These are phyloP conservation scores for Naematelia encephala DNA, from an alignment of 768 basidiomycete species.

Conservation along the genomic window DNA sequence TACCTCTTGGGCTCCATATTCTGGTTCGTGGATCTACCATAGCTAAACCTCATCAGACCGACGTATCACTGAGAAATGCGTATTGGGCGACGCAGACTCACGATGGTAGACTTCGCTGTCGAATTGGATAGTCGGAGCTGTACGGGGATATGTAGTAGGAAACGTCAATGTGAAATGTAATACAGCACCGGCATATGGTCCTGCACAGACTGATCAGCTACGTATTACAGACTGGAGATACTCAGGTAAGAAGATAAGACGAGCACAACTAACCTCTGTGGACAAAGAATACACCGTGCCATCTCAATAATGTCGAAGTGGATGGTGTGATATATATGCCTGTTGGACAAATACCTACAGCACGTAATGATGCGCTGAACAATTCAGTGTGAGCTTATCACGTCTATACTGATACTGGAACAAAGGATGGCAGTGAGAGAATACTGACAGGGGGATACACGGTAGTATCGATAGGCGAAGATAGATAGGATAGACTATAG, in stretches of 20 bases:
- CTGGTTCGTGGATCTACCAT: slow-evolving; percentile 41
- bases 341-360: slow-evolving; percentile 25
- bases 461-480: too few relatives aligned
- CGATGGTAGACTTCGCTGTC: slow-evolving; percentile 44
- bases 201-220: slow-evolving; percentile 9
- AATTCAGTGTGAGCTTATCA: neutral
- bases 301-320: slow-evolving; percentile 16
- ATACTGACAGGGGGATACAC: too few relatives aligned
- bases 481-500: too few relatives aligned
- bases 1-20: slow-evolving; percentile 31
- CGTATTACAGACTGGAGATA: neutral
- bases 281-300: slow-evolving; percentile 42
- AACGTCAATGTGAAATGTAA: slow-evolving; percentile 35
- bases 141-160: slow-evolving; percentile 21
- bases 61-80: neutral
- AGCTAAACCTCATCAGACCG: slow-evolving; percentile 15
- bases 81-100: slow-evolving; percentile 16
- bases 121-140: slow-evolving; percentile 26
- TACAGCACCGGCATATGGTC: slow-evolving; percentile 39
- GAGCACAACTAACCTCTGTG: slow-evolving; percentile 26
- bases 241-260: too few relatives aligned
- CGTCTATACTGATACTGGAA: too few relatives aligned
- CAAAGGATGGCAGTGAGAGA: too few relatives aligned
- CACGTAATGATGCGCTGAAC: slow-evolving; percentile 28
- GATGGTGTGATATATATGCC: slow-evolving; percentile 43